Conservation (phyloP, 139 green algal species). For the Tetraselmis striata region DNA sequence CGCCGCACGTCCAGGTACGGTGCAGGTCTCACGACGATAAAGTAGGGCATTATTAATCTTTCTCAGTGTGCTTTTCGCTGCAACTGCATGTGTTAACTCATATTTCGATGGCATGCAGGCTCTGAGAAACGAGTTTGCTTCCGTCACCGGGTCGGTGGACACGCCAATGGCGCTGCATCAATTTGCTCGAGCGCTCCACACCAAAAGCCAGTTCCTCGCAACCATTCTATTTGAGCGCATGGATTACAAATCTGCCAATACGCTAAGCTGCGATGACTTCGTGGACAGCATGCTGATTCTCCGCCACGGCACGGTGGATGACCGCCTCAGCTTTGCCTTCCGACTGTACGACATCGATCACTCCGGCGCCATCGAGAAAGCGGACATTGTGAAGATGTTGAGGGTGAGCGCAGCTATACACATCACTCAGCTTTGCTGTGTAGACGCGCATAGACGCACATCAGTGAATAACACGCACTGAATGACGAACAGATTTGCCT, state of each 20-base stretch:
- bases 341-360: neutral
- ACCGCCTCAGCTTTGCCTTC: neutral
- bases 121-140: neutral
- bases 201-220: neutral
- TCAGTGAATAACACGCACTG: too few relatives aligned
- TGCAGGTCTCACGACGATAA: neutral
- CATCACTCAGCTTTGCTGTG: neutral
- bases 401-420: neutral
- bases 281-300: neutral
- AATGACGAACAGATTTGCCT: neutral
- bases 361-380: neutral
- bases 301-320: neutral
- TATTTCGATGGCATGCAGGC: neutral
- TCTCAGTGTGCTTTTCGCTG: neutral
- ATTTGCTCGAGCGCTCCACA: neutral
- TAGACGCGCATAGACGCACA: too few relatives aligned
- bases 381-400: neutral
- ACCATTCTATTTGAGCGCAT: neutral
- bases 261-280: neutral
- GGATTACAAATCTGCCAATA: neutral
- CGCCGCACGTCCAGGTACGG: neutral
- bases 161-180: neutral
- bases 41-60: neutral
- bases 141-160: neutral
- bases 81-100: neutral